phyloP scores from a whole-genome alignment of 805 yeast genomes.

The Diddensiella santjacobensis region DNA sequence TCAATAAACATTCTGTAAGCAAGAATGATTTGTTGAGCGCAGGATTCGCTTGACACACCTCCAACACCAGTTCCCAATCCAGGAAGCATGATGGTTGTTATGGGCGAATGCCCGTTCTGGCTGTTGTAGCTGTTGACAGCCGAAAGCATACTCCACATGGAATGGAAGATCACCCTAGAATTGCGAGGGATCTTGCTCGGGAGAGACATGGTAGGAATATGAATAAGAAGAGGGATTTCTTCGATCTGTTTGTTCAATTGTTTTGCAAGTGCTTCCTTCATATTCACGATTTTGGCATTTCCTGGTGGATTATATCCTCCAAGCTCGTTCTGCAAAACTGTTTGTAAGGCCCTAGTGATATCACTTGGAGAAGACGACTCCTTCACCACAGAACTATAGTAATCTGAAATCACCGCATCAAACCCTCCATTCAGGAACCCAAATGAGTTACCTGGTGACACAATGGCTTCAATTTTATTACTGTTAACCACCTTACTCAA shows the following conservation, averaged over 20 bases:
- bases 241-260: slow-evolving; percentile 21
- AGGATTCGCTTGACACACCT: slow-evolving; percentile 30
- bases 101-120: slow-evolving; percentile 4
- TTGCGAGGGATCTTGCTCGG: slow-evolving; percentile 25
- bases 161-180: slow-evolving; percentile 34
- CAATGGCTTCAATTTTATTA: slow-evolving; percentile 29
- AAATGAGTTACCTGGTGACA: slow-evolving; percentile 51
- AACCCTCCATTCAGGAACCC: slow-evolving; percentile 53
- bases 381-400: slow-evolving; percentile 20
- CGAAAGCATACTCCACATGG: slow-evolving; percentile 37
- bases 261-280: slow-evolving; percentile 19
- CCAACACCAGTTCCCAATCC: slow-evolving; percentile 44
- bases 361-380: slow-evolving; percentile 21
- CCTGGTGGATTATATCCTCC: slow-evolving; percentile 37
- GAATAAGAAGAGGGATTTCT: slow-evolving; percentile 33
- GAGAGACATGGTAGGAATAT: slow-evolving; percentile 40
- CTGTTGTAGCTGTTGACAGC: slow-evolving; percentile 19
- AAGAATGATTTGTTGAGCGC: slow-evolving; percentile 35
- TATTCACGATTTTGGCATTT: slow-evolving; percentile 32
- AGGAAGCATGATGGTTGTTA: slow-evolving; percentile 33
- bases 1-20: slow-evolving; percentile 26
- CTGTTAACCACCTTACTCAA: slow-evolving; percentile 9
- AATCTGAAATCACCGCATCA: slow-evolving; percentile 38
- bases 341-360: slow-evolving; percentile 19
- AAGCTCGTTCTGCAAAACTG: slow-evolving; percentile 1